Evolutionary conservation across 2,329 filamentous ascomycete species (phyloP).

Genomic region (Zarea fungicola): DNA sequence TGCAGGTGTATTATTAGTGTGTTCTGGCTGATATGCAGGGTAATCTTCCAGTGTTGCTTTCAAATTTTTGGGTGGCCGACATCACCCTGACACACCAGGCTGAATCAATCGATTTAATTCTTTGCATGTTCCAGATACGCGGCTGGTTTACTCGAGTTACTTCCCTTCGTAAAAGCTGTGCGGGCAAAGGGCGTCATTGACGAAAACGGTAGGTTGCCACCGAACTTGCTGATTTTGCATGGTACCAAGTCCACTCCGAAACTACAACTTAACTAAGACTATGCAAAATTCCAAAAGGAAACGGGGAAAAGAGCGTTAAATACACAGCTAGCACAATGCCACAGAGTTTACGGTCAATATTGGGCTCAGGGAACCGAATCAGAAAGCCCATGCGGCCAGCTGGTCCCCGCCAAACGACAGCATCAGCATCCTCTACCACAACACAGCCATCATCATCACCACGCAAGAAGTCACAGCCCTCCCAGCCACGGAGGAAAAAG

Average conservation of each 20-base stretch:
- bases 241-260: too few relatives aligned
- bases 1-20: too few relatives aligned
- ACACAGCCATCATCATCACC: slow-evolving; percentile 14
- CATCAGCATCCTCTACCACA: neutral
- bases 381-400: slow-evolving; percentile 25
- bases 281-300: too few relatives aligned
- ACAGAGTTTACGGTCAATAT: slow-evolving; percentile 32
- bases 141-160: too few relatives aligned
- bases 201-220: too few relatives aligned
- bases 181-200: too few relatives aligned
- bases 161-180: too few relatives aligned
- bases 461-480: slow-evolving; percentile 1
- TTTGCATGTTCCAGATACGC: too few relatives aligned
- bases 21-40: too few relatives aligned
- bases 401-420: slow-evolving; percentile 5
- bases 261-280: too few relatives aligned
- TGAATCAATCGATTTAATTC: neutral
- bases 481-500: slow-evolving; percentile 22
- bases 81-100: neutral
- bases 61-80: slow-evolving; percentile 1
- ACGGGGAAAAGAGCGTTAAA: too few relatives aligned
- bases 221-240: too few relatives aligned
- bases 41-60: slow-evolving; percentile 9
- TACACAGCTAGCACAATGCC: slow-evolving; percentile 22
- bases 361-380: slow-evolving; percentile 32